Evolutionary conservation across 306 rosid species (phyloP).

Genomic region (Trifolium subterraneum): DNA sequence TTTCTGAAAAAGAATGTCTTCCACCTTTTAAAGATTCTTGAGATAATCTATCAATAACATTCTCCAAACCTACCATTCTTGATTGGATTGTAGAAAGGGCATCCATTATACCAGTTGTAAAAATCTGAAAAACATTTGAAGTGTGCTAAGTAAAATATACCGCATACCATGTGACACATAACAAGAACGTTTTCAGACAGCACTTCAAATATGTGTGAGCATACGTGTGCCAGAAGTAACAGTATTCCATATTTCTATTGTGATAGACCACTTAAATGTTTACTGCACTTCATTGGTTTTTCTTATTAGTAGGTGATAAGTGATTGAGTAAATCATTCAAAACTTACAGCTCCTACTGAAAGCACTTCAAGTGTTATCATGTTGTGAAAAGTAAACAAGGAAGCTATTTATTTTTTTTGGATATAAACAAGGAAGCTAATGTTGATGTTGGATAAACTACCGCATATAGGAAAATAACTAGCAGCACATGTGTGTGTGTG

Average conservation of each 20-base stretch:
- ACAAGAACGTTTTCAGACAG: constrained; percentile 25
- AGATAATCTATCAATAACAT: constrained; percentile 64
- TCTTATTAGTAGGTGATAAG: constrained; percentile 9
- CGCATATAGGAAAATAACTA: constrained; percentile 13
- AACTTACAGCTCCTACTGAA: neutral
- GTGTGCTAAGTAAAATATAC: constrained; percentile 15
- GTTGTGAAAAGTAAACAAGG: constrained; percentile 23
- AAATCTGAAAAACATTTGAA: constrained; percentile 60
- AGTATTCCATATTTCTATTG: neutral
- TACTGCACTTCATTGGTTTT: constrained; percentile 1
- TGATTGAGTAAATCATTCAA: constrained; percentile 25
- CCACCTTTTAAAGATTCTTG: constrained; percentile 57
- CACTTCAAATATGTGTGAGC: constrained; percentile 6
- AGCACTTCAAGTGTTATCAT: constrained; percentile 11
- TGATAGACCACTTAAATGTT: constrained; percentile 28
- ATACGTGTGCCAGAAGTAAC: constrained; percentile 13
- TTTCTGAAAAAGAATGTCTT: constrained; percentile 54
- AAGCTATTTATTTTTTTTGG: too few species aligned
- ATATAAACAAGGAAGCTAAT: constrained; percentile 16
- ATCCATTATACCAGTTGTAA: constrained; percentile 68
- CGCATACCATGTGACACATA: constrained; percentile 23
- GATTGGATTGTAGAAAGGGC: constrained; percentile 72
- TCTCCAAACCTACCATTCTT: constrained; percentile 72
- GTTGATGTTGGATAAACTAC: constrained; percentile 9
- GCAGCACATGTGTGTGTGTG: neutral